phyloP scores from a whole-genome alignment of 2,329 filamentous ascomycete species.

The Chaetomiaceae sp. region DNA sequence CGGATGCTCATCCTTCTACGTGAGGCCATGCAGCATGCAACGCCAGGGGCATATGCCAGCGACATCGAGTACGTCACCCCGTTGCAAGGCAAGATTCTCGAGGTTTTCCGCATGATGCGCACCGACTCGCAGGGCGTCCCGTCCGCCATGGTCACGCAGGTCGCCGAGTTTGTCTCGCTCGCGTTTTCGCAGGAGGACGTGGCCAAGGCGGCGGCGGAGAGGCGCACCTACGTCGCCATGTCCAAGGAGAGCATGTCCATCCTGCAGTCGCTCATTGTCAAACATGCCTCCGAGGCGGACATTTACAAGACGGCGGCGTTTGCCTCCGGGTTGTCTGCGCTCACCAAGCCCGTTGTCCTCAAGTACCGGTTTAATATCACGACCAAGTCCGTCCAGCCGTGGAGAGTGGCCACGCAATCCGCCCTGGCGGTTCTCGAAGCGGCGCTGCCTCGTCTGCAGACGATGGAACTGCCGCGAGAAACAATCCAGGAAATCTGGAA shows the following conservation, averaged over 20 bases:
- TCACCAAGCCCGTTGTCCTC: constrained; percentile 64
- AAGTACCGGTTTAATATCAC: constrained; percentile 76
- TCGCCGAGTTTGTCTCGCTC: constrained; percentile 66
- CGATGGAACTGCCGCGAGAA: constrained; percentile 40
- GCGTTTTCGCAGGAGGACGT: constrained; percentile 50
- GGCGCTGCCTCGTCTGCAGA: constrained; percentile 56
- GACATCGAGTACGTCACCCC: constrained; percentile 70
- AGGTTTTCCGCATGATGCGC: constrained; percentile 62
- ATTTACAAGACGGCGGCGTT: constrained; percentile 68
- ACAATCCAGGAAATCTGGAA: constrained; percentile 63
- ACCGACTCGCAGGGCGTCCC: constrained; percentile 62
- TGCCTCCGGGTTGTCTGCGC: constrained; percentile 57
- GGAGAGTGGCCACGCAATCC: constrained; percentile 73
- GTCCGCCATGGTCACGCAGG: constrained; percentile 61
- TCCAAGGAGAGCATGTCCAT: constrained; percentile 76
- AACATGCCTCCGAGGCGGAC: constrained; percentile 57
- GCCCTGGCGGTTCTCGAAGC: constrained; percentile 63
- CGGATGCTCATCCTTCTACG: constrained; percentile 68
- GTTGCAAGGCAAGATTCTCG: constrained; percentile 65
- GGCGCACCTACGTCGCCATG: constrained; percentile 82
- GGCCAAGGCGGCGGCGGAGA: constrained; percentile 37
- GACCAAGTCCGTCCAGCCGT: constrained; percentile 67
- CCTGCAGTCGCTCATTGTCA: constrained; percentile 55
- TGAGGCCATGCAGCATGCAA: constrained; percentile 65
- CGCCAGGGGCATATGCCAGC: constrained; percentile 60